Conservation (phyloP, 352 stramenopile species). For the Phytophthora syringae region DNA sequence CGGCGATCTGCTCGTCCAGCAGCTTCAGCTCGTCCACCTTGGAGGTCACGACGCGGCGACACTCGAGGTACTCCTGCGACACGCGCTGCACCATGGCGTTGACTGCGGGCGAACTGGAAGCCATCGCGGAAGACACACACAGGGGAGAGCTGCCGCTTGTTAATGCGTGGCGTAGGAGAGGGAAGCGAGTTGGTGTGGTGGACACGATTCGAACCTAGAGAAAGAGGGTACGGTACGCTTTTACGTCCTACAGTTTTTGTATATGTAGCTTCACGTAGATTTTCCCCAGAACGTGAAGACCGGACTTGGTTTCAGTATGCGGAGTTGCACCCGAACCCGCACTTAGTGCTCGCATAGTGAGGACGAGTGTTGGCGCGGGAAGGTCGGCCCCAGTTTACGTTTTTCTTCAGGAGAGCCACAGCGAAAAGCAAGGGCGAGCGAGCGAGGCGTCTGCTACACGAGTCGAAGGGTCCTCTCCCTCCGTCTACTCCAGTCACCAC, state of each 20-base stretch:
- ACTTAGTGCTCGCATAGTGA: background rate
- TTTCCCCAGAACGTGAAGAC: background rate
- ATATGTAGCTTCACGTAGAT: too few species aligned
- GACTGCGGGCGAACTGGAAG: slow-evolving; percentile 53
- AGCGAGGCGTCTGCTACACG: background rate
- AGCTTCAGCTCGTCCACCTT: slow-evolving; percentile 84
- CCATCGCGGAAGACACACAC: slow-evolving; percentile 40
- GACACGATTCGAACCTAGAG: slow-evolving; percentile 8
- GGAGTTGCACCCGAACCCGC: background rate
- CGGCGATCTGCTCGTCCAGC: slow-evolving; percentile 75
- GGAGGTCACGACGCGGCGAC: slow-evolving; percentile 75
- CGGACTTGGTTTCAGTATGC: background rate
- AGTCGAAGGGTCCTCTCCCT: background rate
- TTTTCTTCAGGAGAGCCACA: background rate
- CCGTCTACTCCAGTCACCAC: background rate
- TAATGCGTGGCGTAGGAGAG: slow-evolving; percentile 29
- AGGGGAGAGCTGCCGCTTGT: too few species aligned
- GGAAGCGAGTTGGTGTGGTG: slow-evolving; percentile 3
- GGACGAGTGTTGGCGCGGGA: background rate
- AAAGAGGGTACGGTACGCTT: background rate
- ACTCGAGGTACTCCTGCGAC: slow-evolving; percentile 85
- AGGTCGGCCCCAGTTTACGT: slow-evolving; percentile 5
- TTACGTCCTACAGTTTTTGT: too few species aligned
- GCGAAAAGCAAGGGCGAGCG: background rate
- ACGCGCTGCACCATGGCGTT: slow-evolving; percentile 76